These are phyloP conservation scores for Hyaloscypha finlandica DNA, from an alignment of 495 filamentous ascomycete species.

Conservation along the genomic window DNA sequence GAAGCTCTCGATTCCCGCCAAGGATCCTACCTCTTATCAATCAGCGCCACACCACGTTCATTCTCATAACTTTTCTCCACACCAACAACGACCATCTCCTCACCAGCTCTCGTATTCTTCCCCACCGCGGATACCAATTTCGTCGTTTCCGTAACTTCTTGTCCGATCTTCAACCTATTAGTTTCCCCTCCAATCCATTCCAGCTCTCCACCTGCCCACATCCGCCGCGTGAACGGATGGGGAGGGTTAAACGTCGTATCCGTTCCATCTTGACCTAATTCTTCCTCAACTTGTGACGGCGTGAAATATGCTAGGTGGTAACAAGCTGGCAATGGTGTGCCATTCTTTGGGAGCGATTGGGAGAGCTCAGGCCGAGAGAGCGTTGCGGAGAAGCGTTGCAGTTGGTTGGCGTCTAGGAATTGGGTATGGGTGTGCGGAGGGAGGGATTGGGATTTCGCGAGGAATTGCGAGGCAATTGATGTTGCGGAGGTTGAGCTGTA, in stretches of 20 bases:
- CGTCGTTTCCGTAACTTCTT: conserved; percentile 58
- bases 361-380: conserved; percentile 48
- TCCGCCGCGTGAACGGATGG: conserved; percentile 60
- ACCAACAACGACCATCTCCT: conserved; percentile 66
- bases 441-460: conserved; percentile 43
- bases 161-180: conserved; percentile 52
- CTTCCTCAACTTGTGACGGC: conserved; percentile 48
- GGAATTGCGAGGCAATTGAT: conserved; percentile 45
- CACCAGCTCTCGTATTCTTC: conserved; percentile 54
- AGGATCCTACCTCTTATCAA: conserved; percentile 50
- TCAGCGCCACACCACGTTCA: conserved; percentile 49
- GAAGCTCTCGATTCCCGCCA: background rate
- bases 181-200: conserved; percentile 42
- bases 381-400: conserved; percentile 56
- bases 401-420: conserved; percentile 57
- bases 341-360: conserved; percentile 31
- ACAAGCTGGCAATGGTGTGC: conserved; percentile 53
- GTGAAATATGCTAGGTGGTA: conserved; percentile 67
- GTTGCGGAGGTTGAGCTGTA: conserved; percentile 27
- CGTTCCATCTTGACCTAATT: conserved; percentile 61
- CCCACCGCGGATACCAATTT: conserved; percentile 50
- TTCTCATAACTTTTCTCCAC: conserved; percentile 62
- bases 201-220: conserved; percentile 70
- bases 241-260: conserved; percentile 61
- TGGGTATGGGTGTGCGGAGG: conserved; percentile 50